Base-by-base conservation (phyloP, 129 eudicot genomes). In the Arctium lappa region DNA sequence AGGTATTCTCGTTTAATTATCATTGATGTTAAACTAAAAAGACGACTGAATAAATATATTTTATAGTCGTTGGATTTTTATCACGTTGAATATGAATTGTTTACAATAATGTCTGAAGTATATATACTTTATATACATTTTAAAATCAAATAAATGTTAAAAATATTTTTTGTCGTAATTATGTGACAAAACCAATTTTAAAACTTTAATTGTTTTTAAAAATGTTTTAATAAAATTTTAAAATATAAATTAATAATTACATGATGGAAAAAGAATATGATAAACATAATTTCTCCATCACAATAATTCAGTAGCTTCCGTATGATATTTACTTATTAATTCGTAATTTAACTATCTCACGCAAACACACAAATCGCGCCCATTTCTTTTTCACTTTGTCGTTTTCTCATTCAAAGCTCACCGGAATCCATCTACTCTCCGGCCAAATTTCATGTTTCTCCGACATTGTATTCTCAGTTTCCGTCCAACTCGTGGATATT, bases 301-400 rank as follows among this genome's bases (percentile, higher is more conserved):
- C 56, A 46, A 46, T 46, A 46, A 46, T 46, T 10, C 56, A 46
- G 56, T 9, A 15, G 69, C 72, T 79, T 83, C 62, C 81, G 86
- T 76, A 50, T 69, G 53, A 46, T 31, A 75, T 6, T 74, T 68
- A 44, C 80, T 68, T 76, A 27, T 68, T 76, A 36, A 34, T 76
- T 83, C 78, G 32, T 77, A 71, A 56, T 77, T 83, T 83, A 83
- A 83, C 79, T 72, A 56, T 69, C 53, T 79, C 86, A 83, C 86
- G 86, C 86, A 83, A 82, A 78, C 79, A 83, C 86, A 83, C 42
- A 81, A 37, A 72, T 38, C 86, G 86, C 86, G 86, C 86, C 83
- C 86, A 83, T 83, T 82, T 82, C 81, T 72, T 79, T 83, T 60
- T 83, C 78, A 83, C 82, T 36, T 75, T 83, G 82, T 83, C 86